Evolutionary conservation across 768 basidiomycete genomes (phyloP), one percentile per base, ranked within the genome.

Genomic region (Termitomyces sp.): DNA sequence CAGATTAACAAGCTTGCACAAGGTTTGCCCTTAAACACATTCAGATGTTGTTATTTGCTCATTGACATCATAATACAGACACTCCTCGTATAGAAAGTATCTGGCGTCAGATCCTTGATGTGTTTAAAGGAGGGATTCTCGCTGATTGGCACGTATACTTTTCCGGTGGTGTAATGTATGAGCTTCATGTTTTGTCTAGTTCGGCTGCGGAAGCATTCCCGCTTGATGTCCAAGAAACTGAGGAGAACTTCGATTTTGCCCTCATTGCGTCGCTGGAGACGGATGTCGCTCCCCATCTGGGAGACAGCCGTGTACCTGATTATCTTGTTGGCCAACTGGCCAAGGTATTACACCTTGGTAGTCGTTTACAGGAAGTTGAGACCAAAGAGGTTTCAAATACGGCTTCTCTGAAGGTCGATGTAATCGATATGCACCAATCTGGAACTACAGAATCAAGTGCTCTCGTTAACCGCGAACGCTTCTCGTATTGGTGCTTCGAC

Each of bases 401-500:
- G 46, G 37, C 61, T 50, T 36, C 58, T 54, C 58, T n/a, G 49
- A 56, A 34, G 30, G 73, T 77, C 52, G 73, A 76, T 56, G 74
- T 71, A 45, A 61, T 80, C 51, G 75, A 77, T 39, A 61, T 72
- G 53, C 73, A 71, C 41, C 75, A 73, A 18, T 63, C 79, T 36
- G 91, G 89, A 13, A 87, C 81, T 36, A 92, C 91, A 2, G 81
- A 81, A 41, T 70, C 73, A 11, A 83, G 82, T 0, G 67, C 73
- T 15, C 69, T 84, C 24, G 74, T 88, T 31, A 87, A 89, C 1
- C 76, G 93, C 41, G 94, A 95, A 69, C 80, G 92, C 8, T 95
- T 95, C 68, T 87, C 91, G 7, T 95, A 92, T 73, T 95, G 93
- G 93, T 94, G 91, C 67, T 88, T 95, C 57, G 93, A 96, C 66